phyloP scores from a whole-genome alignment of 1,284 basidiomycete species.

The Leucoagaricus sp. region DNA sequence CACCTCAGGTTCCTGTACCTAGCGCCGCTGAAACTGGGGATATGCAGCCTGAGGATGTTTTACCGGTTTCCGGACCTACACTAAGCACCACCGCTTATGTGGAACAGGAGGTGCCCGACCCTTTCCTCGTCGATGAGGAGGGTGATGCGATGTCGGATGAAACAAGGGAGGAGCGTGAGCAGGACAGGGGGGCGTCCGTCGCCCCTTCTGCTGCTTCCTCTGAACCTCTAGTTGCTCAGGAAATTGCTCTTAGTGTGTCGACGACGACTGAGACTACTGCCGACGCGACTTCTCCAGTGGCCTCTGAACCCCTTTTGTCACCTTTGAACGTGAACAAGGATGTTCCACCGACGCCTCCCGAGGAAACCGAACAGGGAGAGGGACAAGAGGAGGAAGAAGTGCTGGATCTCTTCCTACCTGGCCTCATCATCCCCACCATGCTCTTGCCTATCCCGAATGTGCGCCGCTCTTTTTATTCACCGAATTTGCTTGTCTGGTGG shows the following conservation, averaged over 20 bases:
- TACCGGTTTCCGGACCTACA: neutral
- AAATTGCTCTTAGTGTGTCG: slow-evolving; percentile 34
- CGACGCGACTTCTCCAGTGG: slow-evolving; percentile 20
- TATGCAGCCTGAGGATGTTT: neutral
- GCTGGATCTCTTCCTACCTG: slow-evolving; percentile 59
- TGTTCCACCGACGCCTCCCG: slow-evolving; percentile 46
- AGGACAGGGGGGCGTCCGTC: slow-evolving; percentile 20
- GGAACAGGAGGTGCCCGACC: slow-evolving; percentile 51
- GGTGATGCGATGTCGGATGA: slow-evolving; percentile 34
- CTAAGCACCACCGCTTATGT: slow-evolving; percentile 26
- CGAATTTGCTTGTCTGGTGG: slow-evolving; percentile 58
- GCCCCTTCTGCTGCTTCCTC: slow-evolving; percentile 32
- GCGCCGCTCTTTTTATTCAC: slow-evolving; percentile 51
- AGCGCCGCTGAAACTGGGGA: neutral
- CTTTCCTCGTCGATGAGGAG: slow-evolving; percentile 57
- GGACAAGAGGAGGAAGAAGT: slow-evolving; percentile 49
- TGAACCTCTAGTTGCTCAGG: slow-evolving; percentile 33
- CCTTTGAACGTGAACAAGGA: slow-evolving; percentile 43
- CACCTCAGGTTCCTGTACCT: neutral
- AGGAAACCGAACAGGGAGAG: slow-evolving; percentile 25
- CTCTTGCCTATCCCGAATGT: slow-evolving; percentile 84
- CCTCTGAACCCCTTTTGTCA: slow-evolving; percentile 17
- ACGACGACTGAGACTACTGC: slow-evolving; percentile 14
- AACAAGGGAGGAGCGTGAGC: slow-evolving; percentile 29
- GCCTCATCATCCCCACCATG: slow-evolving; percentile 68